Base-by-base conservation (phyloP, 2,329 filamentous ascomycete genomes). In the Ascocoryne sarcoides region DNA sequence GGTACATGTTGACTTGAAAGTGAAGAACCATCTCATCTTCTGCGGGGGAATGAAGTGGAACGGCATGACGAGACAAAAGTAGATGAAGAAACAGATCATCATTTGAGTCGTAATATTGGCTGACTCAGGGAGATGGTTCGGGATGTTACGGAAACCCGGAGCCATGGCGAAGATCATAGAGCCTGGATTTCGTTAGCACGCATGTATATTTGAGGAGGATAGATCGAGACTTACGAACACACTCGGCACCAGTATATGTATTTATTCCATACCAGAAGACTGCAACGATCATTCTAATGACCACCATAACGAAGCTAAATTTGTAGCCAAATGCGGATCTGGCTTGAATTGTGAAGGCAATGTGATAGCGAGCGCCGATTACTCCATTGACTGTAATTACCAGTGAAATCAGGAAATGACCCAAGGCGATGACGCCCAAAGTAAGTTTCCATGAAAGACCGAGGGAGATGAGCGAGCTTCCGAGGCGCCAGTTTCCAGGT, bases 361-460 rank as follows among this genome's bases (percentile, higher is more conserved):
- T 26, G 43, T 39, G 18, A 12, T 42, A 39, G 32, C 56, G 54
- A 8, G 46, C 61, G 16, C 66, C 65, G 23, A 66, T 63, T 19
- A 62, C 60, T 10, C 65, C 65, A 54, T 68, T 67, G 15, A 57
- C 43, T 26, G 62, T 58, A 20, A 62, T 58, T 18, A 64, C 55
- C n/a, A 58, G 34, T 18, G 57, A 60, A 41, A 57, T 57, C 40
- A 66, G 56, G 40, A 58, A 44, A 46, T 69, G 64, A 7, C 63
- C 65, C 23, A 66, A 44, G 47, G 67, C 57, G 20, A 65, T 62
- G 45, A 66, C 62, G 12, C 62, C 60, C 3, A 76, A 65, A 12
- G 74, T 70, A 21, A 76, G 73, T 48, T 73, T 77, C 19, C 73
- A 64, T 12, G 70, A 68, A 34, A 53, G 51, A 12, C 51, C 51